Evolutionary conservation across 2,329 filamentous ascomycete genomes (phyloP).

Genomic region (Plectosphaerella plurivora): DNA sequence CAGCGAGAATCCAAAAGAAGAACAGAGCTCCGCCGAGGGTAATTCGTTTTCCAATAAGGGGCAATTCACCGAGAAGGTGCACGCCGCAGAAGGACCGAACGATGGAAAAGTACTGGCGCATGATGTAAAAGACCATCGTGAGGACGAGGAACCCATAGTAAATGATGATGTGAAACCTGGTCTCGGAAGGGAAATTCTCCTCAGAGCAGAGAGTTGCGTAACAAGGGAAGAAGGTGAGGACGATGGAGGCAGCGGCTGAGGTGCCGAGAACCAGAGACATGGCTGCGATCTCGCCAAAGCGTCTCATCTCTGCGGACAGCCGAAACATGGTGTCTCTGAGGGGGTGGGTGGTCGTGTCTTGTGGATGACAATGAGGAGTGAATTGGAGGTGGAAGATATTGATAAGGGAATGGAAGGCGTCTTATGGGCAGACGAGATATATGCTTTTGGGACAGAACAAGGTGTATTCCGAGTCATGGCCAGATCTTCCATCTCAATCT

Average conservation of each 20-base stretch:
- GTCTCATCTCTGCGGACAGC: too few species aligned
- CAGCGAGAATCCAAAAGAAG: conserved; percentile 5
- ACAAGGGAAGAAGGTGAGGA: conserved; percentile 10
- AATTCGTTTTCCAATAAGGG: conserved; percentile 1
- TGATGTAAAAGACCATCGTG: neutral
- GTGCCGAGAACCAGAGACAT: too few species aligned
- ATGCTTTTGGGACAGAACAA: too few species aligned
- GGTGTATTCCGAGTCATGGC: too few species aligned
- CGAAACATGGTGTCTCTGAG: too few species aligned
- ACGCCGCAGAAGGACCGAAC: neutral
- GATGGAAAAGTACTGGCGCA: neutral
- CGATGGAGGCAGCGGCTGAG: neutral
- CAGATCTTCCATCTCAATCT: too few species aligned
- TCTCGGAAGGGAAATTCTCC: conserved; percentile 7
- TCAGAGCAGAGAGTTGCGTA: conserved; percentile 11
- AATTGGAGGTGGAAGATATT: neutral
- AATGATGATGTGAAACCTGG: conserved; percentile 6
- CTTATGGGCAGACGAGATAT: too few species aligned
- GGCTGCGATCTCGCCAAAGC: too few species aligned
- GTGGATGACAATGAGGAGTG: neutral
- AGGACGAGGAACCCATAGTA: conserved; percentile 9
- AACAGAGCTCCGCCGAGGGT: conserved; percentile 5
- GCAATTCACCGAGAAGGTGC: neutral
- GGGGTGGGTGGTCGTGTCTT: too few species aligned
- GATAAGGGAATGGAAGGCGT: too few species aligned